Evolutionary conservation across 352 stramenopile genomes (phyloP), one percentile per base, ranked within the genome.

Genomic region (Phytophthora pistaciae): DNA sequence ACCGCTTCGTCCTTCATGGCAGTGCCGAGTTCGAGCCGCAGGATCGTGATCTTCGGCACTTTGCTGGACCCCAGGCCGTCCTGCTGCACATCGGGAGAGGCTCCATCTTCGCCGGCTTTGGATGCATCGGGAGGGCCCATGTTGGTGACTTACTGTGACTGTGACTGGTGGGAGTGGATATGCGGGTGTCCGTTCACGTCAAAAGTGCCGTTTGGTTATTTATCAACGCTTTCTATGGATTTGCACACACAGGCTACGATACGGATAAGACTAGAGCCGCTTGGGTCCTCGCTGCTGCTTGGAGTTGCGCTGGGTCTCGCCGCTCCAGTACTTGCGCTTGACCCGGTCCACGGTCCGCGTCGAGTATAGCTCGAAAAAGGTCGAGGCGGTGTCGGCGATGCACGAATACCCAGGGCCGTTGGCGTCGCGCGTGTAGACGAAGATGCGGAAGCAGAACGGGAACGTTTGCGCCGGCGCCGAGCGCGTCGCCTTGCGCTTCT

Each of bases 401-500:
- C 89, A 96, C 7, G 67, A 67, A 54, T 82, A 94, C 0, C 63
- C 56, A 5, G 66, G 38, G 11, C 61, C 61, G 31, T 78, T 53
- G 16, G 56, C 27, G 14, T 73, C 54, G 33, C 78, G 79, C 9
- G 67, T 77, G 60, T 93, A 93, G 56, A 92, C 80, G 63, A 93
- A 92, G 18, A 96, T 77, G 49, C 87, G 87, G 62, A 95, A 96
- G 72, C 88, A 96, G 61, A 96, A 96, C 5, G 89, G 89, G 62
- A 95, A 96, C 49, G 86, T 92, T 72, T 96, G 87, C n/a, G 85
- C 89, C 0, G 89, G 89, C 1, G 79, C 75, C 14, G 89, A 93
- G 21, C 87, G 84, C 52, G 89, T 96, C 18, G 89, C 87, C 67
- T 96, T 96, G 78, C 89, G 87, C 72, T 96, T 96, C 76, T 96